Percentiles rank a stretch among this genome's conserved stretches.
Evolutionary conservation across 441 rosid species (phyloP).

Genomic region (Hypseocharis bilobata): DNA sequence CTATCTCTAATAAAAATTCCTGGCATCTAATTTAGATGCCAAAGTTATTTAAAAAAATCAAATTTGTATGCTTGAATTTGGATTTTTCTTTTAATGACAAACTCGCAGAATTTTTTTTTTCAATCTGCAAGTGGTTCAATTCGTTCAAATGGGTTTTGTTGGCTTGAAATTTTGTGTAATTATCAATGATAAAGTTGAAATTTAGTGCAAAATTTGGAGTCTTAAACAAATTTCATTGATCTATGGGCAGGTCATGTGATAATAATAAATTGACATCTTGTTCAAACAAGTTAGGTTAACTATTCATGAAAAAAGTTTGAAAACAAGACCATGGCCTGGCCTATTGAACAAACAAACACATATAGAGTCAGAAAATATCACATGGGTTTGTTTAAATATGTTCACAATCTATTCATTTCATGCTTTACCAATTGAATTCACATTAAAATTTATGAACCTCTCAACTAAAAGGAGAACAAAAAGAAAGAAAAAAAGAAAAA

Average conservation of each 20-base stretch:
- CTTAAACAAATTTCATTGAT: no score
- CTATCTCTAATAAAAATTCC: no score
- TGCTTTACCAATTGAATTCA: neutral
- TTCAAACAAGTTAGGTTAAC: neutral
- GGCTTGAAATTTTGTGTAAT: no score
- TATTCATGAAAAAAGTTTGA: neutral
- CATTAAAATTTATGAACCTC: neutral
- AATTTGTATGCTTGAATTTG: no score
- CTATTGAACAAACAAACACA: neutral
- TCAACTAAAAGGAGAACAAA: neutral
- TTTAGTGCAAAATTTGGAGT: no score
- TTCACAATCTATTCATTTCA: neutral
- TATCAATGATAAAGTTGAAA: no score
- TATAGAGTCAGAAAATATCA: neutral
- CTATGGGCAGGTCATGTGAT: conserved; percentile 1
- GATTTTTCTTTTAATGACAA: no score
- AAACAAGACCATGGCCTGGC: neutral
- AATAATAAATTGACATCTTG: neutral
- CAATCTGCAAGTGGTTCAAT: no score
- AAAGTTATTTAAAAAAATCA: no score
- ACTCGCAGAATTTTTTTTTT: no score
- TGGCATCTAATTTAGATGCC: no score
- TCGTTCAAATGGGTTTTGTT: no score
- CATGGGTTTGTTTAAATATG: neutral
- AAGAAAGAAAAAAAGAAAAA: neutral